These are phyloP conservation scores for Skeletonema marinoi DNA, from an alignment of 108 stramenopile species.

Conservation along the genomic window DNA sequence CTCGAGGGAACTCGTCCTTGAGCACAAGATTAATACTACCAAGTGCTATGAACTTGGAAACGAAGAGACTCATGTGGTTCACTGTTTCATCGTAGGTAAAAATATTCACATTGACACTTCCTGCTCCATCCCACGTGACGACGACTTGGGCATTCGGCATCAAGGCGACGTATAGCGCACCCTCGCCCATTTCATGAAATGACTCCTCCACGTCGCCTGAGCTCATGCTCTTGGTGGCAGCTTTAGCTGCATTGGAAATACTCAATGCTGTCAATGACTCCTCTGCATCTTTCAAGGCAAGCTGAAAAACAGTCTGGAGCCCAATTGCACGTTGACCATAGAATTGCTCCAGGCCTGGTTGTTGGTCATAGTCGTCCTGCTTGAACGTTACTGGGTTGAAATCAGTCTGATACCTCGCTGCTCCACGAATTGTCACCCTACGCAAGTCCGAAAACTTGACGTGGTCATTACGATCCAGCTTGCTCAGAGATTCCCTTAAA, in stretches of 20 bases:
- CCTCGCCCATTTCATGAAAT: conserved; percentile 60
- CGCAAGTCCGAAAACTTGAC: conserved; percentile 41
- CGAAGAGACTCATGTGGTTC: conserved; percentile 20
- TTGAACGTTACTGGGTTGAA: conserved; percentile 39
- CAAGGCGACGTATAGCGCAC: conserved; percentile 44
- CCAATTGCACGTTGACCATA: conserved; percentile 61
- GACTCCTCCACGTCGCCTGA: conserved; percentile 3
- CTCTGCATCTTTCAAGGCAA: conserved; percentile 19
- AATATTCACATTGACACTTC: conserved; percentile 59
- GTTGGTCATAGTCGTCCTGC: conserved; percentile 63
- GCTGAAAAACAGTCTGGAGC: conserved; percentile 62
- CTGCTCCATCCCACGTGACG: conserved; percentile 66
- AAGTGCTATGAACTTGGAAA: conserved; percentile 25
- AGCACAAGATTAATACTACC: conserved; percentile 30
- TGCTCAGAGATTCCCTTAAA: too few species aligned
- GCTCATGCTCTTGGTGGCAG: conserved; percentile 12
- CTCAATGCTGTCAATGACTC: conserved; percentile 19
- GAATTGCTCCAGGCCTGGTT: conserved; percentile 59
- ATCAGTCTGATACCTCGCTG: conserved; percentile 32
- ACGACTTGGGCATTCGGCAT: conserved; percentile 33
- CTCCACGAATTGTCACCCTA: conserved; percentile 42
- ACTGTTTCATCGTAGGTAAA: conserved; percentile 55
- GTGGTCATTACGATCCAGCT: conserved; percentile 13
- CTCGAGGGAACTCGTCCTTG: conserved; percentile 67
- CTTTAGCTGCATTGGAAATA: too few species aligned